Evolutionary conservation across 2,329 filamentous ascomycete species (phyloP), one percentile per base, ranked within the genome.

Genomic region (Lasiodiplodia citricola): DNA sequence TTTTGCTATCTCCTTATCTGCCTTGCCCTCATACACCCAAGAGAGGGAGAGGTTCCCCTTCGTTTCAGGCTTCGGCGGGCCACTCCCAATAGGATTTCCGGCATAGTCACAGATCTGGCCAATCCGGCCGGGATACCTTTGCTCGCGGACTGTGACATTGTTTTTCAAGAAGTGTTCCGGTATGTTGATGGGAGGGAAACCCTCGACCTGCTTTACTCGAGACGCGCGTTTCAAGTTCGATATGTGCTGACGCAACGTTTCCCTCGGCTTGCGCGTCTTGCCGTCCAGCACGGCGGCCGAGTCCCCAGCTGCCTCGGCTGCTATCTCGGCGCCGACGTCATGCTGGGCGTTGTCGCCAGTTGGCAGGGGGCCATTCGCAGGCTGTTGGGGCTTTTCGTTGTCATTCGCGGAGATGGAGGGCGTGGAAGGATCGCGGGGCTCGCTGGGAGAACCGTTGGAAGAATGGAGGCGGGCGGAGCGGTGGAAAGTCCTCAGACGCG

Each of bases 131-230:
- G 11, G 11, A 5, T 31, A 21, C 23, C 55, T n/a, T 14, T 81
- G 77, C 38, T 82, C 77, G 37, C 77, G 73, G 11, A 83, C 73
- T 57, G 76, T 75, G 35, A 91, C 83, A 67, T 86, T 86, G 23
- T 80, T 76, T 50, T 84, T 78, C 66, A 88, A 77, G 70, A 91
- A 92, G 77, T 83, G 85, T 68, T 82, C 77, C 0, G 90, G 88
- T 16, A 92, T 79, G 62, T 84, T 80, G 4, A 83, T 76, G 23
- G 80, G 80, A 56, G 79, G 78, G 16, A 80, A 71, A 16, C 76
- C 78, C 41, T 77, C 73, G 0, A 74, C 70, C 60, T 78, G 77
- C 63, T 77, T 78, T 37, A 73, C 73, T 41, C 77, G 70, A 66
- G 78, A 75, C 28, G 78, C 74, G 13, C 78, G 76, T 37, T 76